Base-by-base conservation (phyloP, 805 yeast species). In the Nakazawaea wyomingensis region DNA sequence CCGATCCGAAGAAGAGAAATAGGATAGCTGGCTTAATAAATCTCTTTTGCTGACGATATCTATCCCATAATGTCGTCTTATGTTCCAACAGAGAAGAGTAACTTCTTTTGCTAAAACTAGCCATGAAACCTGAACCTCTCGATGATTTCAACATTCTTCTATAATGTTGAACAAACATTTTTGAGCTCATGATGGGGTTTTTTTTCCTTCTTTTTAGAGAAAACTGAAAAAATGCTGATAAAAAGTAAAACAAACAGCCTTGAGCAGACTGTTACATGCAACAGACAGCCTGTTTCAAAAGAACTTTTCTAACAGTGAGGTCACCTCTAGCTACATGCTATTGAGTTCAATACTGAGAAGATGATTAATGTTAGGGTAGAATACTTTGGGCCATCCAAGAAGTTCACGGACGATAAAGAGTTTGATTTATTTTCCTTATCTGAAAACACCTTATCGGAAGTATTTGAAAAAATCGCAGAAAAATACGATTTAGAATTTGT, bases 1-100 rank as follows among this genome's bases (percentile, higher is more conserved):
- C 64, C 3, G 71, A 55, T 9, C 72, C 71, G 49, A 69, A 65
- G 10, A 67, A 49, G 14, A 68, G 44, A 4, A 70, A 61, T 33
- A 66, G 57, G 16, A 67, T 45, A 7, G 67, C 53, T 11, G 71
- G 59, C 53, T 69, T 69, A 44, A 65, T 50, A 6, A 65, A 18
- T 7, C 39, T 28, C 21, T 14, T 33, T 29, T 33, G 43, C 3
- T 14, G 19, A 6, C 16, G 3, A 14, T 38, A 9, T 29, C 39
- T 39, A 3, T 28, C n/a, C 43, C 47, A 38, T 16, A 29, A 9
- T 3, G 37, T 22, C 5, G 26, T 17, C 2, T 9, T 32, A 7
- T 20, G 9, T 19, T 9, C 33, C 36, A 24, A 11, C 11, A 27
- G 32, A 9, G 35, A 16, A 20, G 32, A 39, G 16, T 3, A 17